Evolutionary conservation across 2,329 filamentous ascomycete species (phyloP).

Genomic region (Monilinia fructigena): DNA sequence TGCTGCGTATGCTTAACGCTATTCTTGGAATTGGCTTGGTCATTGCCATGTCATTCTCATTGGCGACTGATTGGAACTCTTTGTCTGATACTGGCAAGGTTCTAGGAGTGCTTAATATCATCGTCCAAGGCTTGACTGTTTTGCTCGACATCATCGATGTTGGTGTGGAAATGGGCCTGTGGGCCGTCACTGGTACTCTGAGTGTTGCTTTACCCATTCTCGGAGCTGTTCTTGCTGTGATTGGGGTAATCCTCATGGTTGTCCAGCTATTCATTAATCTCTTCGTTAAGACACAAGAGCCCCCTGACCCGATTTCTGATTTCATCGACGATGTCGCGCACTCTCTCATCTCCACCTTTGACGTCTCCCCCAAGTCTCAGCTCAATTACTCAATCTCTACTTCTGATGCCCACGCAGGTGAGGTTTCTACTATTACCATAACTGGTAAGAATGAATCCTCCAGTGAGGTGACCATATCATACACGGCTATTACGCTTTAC

Average conservation of each 20-base stretch:
- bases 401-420: not conserved
- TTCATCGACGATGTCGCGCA: not conserved
- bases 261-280: conserved; percentile 1
- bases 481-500: conserved; percentile 1
- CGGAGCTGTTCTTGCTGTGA: not conserved
- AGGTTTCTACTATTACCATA: not conserved
- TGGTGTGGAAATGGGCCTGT: not conserved
- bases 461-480: not conserved
- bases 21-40: not conserved
- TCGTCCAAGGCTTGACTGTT: not conserved
- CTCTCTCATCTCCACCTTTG: not conserved
- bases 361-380: not conserved
- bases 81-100: not conserved
- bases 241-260: not conserved
- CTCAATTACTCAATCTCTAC: not conserved
- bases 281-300: not conserved
- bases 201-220: conserved; percentile 5
- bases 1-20: not conserved
- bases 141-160: not conserved
- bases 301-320: not conserved
- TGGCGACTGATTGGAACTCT: not conserved
- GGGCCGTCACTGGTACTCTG: not conserved
- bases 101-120: not conserved
- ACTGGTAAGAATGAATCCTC: not conserved
- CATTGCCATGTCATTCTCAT: not conserved